Evolutionary conservation across 352 stramenopile species (phyloP).

Genomic region (Phytophthora aleatoria): DNA sequence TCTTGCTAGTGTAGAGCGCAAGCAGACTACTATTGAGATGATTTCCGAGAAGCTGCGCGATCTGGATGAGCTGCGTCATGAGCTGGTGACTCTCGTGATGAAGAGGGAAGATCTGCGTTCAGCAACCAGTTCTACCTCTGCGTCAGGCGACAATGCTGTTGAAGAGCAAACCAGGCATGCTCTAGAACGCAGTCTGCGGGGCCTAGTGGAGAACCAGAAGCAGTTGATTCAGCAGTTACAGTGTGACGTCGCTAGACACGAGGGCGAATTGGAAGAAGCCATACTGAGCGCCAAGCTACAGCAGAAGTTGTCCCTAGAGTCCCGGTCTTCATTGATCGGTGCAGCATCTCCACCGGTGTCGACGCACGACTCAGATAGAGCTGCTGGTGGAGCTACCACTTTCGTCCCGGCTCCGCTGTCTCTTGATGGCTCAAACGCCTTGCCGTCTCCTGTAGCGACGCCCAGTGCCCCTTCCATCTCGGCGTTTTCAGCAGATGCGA

Average conservation of each 20-base stretch:
- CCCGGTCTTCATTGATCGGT: conserved; percentile 30
- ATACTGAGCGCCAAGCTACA: conserved; percentile 43
- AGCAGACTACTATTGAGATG: conserved; percentile 65
- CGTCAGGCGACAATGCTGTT: conserved; percentile 13
- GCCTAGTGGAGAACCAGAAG: conserved; percentile 65
- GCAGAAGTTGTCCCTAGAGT: conserved; percentile 38
- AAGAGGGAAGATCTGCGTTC: conserved; percentile 65
- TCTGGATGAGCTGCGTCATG: conserved; percentile 73
- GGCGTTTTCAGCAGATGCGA: conserved; percentile 33
- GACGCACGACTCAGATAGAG: conserved; percentile 11
- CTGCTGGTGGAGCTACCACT: conserved; percentile 15
- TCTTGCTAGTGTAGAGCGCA: conserved; percentile 58
- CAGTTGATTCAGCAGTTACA: conserved; percentile 57
- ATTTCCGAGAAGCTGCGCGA: conserved; percentile 69
- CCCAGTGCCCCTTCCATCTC: conserved; percentile 28
- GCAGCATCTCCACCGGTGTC: conserved; percentile 15
- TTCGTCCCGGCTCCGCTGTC: conserved; percentile 20
- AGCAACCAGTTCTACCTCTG: conserved; percentile 20
- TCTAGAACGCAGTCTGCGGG: conserved; percentile 56
- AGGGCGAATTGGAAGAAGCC: conserved; percentile 54
- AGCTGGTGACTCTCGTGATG: conserved; percentile 69
- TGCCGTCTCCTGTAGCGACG: conserved; percentile 15
- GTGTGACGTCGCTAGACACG: conserved; percentile 50
- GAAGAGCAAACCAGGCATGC: conserved; percentile 44
- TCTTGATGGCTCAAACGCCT: conserved; percentile 22